phyloP scores from a whole-genome alignment of 1,139 yeast species.

The Blastobotrys persicus region DNA sequence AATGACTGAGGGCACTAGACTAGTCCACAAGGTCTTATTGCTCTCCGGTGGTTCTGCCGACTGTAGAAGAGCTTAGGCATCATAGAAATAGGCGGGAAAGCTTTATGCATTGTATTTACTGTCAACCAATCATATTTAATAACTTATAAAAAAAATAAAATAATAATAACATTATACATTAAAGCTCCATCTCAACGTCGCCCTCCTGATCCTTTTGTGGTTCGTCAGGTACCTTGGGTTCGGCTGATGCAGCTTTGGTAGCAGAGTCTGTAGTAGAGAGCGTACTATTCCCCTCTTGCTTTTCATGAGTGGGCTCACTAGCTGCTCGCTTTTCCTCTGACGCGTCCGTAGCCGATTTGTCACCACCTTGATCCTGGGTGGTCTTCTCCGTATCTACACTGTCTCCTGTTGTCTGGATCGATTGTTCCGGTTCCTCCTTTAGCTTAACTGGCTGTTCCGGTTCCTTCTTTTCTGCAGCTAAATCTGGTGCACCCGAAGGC shows the following conservation, averaged over 20 bases:
- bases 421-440: constrained; percentile 1
- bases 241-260: constrained; percentile 31
- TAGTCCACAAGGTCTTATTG: too few relatives aligned
- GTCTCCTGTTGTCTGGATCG: constrained; percentile 1
- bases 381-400: not conserved
- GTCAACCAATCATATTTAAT: constrained; percentile 1
- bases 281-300: constrained; percentile 1
- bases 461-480: too few relatives aligned
- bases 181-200: constrained; percentile 35
- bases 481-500: not conserved
- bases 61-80: too few relatives aligned
- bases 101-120: not conserved
- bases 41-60: too few relatives aligned
- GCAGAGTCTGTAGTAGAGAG: constrained; percentile 31
- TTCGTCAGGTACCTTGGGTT: constrained; percentile 20
- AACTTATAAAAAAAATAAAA: constrained; percentile 9
- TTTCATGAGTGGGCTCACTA: constrained; percentile 3
- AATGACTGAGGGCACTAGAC: too few relatives aligned
- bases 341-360: constrained; percentile 16
- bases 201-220: constrained; percentile 32
- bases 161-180: constrained; percentile 13
- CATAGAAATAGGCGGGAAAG: too few relatives aligned
- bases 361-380: not conserved
- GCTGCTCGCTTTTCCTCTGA: constrained; percentile 25
- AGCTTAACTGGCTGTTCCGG: too few relatives aligned